phyloP scores from a whole-genome alignment of 225 moss, liverwort and hornwort species.

The Pseudoscleropodium purum region DNA sequence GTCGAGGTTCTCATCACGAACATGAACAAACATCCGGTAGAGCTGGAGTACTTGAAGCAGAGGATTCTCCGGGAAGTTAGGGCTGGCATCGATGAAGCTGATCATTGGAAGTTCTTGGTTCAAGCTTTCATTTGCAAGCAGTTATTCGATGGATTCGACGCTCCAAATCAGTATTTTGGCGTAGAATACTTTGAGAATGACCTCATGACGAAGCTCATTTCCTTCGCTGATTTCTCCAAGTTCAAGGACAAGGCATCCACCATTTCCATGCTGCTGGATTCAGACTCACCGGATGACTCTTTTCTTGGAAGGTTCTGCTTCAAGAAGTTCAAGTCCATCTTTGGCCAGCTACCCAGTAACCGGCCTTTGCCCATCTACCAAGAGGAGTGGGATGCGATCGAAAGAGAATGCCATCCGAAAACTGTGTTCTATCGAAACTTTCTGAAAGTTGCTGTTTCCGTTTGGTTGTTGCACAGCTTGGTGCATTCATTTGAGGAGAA shows the following conservation, averaged over 20 bases:
- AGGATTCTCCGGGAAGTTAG: not conserved
- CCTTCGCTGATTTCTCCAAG: constrained; percentile 2
- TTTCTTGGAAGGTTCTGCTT: constrained; percentile 20
- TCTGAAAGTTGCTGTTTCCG: constrained; percentile 9
- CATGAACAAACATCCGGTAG: not conserved
- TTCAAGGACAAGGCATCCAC: constrained; percentile 10
- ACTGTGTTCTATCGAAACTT: constrained; percentile 23
- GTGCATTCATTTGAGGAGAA: constrained; percentile 6
- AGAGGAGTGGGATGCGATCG: not conserved
- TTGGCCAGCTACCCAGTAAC: not conserved
- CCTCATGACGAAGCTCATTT: not conserved
- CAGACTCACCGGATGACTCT: not conserved
- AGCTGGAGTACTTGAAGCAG: not conserved
- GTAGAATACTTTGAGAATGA: not conserved
- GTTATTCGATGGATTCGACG: not conserved
- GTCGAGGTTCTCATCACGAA: not conserved
- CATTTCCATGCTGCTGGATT: not conserved
- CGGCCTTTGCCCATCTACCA: not conserved
- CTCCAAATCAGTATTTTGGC: not conserved
- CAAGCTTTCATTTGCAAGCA: constrained; percentile 9
- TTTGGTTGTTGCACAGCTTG: constrained; percentile 27
- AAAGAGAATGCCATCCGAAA: not conserved
- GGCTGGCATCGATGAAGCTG: not conserved
- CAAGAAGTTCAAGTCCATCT: constrained; percentile 18
- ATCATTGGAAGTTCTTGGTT: constrained; percentile 21